phyloP scores from a whole-genome alignment of 179 eudicot species.

The Actinidia polygama region DNA sequence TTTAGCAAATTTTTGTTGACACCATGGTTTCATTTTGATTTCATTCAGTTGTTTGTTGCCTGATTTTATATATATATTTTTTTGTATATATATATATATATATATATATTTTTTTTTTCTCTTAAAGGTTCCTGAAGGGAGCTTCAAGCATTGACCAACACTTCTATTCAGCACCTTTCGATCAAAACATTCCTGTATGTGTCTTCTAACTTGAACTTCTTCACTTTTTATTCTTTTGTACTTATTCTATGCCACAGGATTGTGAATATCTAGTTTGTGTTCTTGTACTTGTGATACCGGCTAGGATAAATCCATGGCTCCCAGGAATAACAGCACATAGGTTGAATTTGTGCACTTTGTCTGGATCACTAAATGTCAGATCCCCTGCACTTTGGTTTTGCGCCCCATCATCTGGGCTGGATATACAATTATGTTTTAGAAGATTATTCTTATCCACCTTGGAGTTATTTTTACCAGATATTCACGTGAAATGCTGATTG shows the following conservation, averaged over 20 bases:
- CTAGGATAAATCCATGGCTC: not conserved
- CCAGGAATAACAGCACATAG: not conserved
- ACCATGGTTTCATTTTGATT: not conserved
- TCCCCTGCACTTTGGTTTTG: not conserved
- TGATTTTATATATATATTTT: not conserved
- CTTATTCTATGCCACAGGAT: not conserved
- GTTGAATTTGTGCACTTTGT: not conserved
- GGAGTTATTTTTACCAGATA: not conserved
- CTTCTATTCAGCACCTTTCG: constrained; percentile 76
- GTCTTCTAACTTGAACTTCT: constrained; percentile 14
- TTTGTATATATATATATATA: not conserved
- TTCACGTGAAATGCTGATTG: not conserved
- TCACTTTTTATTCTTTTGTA: constrained; percentile 15
- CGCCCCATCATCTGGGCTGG: not conserved
- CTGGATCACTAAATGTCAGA: not conserved
- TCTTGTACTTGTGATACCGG: not conserved
- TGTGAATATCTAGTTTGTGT: not conserved
- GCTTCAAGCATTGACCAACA: constrained; percentile 97
- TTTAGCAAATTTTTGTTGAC: not conserved
- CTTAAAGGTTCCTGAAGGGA: constrained; percentile 82
- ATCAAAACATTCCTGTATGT: constrained; percentile 85
- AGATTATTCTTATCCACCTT: constrained; percentile 14
- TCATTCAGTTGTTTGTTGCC: not conserved
- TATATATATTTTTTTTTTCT: constrained; percentile 14
- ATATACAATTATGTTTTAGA: not conserved